Conservation (phyloP, 176 grass and related monocot species). For the Ensete glaucum region DNA sequence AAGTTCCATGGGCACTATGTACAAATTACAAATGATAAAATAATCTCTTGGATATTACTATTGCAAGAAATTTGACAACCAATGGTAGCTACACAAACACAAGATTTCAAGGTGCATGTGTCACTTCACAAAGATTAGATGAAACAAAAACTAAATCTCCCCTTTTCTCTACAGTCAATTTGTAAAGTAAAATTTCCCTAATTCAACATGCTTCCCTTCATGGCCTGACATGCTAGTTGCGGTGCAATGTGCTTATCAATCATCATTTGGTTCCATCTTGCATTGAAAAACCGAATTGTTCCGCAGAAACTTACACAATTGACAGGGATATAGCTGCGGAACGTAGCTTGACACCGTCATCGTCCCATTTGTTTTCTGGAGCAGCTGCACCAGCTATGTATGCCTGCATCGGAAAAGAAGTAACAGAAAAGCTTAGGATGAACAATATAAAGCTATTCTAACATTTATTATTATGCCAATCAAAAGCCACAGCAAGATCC, state of each 20-base stretch:
- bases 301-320: conserved; percentile 26
- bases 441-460: conserved; percentile 2
- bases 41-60: no score
- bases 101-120: background rate
- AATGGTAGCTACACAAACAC: background rate
- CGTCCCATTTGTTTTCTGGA: conserved; percentile 71
- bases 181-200: background rate
- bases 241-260: background rate
- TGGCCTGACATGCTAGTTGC: background rate
- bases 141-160: background rate
- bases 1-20: no score
- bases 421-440: conserved; percentile 8
- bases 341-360: conserved; percentile 63
- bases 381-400: conserved; percentile 69
- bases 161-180: background rate
- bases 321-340: conserved; percentile 82
- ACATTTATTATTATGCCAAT: conserved; percentile 1
- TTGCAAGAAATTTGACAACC: background rate
- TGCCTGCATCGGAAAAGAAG: conserved; percentile 36
- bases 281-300: background rate
- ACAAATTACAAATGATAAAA: no score
- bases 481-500: background rate
- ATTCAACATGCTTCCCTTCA: background rate
- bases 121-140: background rate
- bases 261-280: background rate